These are phyloP conservation scores for Pseudogymnoascus sp. DNA, from an alignment of 2,329 filamentous ascomycete genomes.

Conservation along the genomic window DNA sequence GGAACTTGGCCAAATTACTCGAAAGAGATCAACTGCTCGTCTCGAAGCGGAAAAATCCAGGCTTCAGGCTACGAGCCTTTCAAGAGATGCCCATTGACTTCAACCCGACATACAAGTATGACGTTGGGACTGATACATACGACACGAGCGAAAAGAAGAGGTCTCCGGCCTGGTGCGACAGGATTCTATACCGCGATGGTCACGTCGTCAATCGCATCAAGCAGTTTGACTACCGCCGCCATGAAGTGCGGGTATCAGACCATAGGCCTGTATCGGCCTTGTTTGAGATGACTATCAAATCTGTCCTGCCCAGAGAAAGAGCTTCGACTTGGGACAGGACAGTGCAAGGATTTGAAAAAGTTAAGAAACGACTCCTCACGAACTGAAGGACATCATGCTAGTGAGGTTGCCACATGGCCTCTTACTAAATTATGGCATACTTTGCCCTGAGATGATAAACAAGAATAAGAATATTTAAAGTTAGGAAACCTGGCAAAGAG, in stretches of 20 bases:
- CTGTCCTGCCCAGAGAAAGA: constrained; percentile 60
- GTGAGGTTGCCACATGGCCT: background rate
- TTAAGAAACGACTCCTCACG: constrained; percentile 42
- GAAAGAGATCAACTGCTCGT: constrained; percentile 91
- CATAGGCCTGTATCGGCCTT: constrained; percentile 84
- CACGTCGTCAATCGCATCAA: constrained; percentile 75
- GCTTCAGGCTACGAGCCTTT: constrained; percentile 81
- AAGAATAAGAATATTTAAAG: background rate
- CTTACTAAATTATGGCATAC: constrained; percentile 2
- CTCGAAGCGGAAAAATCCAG: constrained; percentile 79
- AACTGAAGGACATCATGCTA: background rate
- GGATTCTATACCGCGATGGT: constrained; percentile 75
- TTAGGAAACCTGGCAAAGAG: background rate
- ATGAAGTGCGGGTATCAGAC: constrained; percentile 86
- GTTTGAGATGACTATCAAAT: constrained; percentile 81
- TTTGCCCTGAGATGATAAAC: background rate
- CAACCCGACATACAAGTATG: constrained; percentile 96
- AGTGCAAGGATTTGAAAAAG: constrained; percentile 64
- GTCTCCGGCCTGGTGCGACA: constrained; percentile 93
- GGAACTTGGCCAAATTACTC: constrained; percentile 76
- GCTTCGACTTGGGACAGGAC: constrained; percentile 63
- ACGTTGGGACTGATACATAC: constrained; percentile 89
- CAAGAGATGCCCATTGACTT: constrained; percentile 88
- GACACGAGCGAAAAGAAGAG: constrained; percentile 92
- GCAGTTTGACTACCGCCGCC: constrained; percentile 78